Percentiles rank a stretch among this genome's conserved stretches.
Evolutionary conservation across 176 grass and related monocot species (phyloP).

Genomic region (Juncus inflexus): DNA sequence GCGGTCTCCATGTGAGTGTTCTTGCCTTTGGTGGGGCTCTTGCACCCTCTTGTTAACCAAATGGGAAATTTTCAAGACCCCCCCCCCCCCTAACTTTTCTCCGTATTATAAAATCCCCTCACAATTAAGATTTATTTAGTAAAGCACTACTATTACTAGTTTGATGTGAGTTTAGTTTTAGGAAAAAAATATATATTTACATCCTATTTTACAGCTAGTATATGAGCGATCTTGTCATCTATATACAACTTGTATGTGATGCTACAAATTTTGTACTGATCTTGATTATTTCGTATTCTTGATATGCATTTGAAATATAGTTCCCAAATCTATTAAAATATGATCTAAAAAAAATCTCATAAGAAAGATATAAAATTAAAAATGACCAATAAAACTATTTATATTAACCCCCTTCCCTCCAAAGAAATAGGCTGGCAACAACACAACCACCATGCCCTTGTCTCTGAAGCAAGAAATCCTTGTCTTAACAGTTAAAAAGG

Average conservation of each 20-base stretch:
- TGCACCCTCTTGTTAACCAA: background rate
- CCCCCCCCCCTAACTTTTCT: background rate
- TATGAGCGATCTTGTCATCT: too few relatives aligned
- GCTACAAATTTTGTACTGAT: too few relatives aligned
- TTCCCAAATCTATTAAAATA: too few relatives aligned
- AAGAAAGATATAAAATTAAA: too few relatives aligned
- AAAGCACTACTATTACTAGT: background rate
- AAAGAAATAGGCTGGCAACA: conserved; percentile 9
- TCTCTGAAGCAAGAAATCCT: background rate
- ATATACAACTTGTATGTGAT: too few relatives aligned
- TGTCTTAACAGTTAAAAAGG: background rate
- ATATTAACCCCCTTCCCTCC: conserved; percentile 10
- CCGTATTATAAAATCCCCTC: background rate
- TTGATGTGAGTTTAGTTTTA: background rate
- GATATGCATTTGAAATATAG: too few relatives aligned
- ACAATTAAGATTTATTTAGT: background rate
- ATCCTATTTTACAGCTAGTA: too few relatives aligned
- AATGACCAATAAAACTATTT: conserved; percentile 3
- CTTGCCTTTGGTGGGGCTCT: conserved; percentile 5
- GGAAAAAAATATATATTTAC: conserved; percentile 3
- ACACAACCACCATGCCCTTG: conserved; percentile 3
- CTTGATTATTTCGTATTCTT: too few relatives aligned
- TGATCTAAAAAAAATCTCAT: too few relatives aligned
- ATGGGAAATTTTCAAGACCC: too few relatives aligned
- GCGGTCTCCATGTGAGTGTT: conserved; percentile 23